Conservation (phyloP, 176 grass and related monocot genomes). For the Phragmites australis region DNA sequence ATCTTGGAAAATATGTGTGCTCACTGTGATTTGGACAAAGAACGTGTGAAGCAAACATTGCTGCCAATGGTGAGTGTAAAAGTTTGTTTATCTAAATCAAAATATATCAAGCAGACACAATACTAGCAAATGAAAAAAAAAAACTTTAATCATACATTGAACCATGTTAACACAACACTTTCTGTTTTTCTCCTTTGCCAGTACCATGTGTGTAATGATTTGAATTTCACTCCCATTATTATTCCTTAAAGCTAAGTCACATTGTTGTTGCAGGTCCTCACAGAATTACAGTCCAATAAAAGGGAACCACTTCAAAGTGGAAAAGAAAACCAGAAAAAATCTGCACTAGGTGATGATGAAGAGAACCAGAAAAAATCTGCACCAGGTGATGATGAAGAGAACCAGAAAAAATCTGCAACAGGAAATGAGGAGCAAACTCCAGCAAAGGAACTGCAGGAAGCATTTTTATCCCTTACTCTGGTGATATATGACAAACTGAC, state of each 20-base stretch:
- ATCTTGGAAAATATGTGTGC: constrained; percentile 4
- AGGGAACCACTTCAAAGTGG: neutral
- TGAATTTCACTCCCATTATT: neutral
- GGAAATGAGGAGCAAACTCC: neutral
- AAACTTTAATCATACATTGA: neutral
- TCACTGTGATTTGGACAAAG: neutral
- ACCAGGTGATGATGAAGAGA: neutral
- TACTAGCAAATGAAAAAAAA: neutral
- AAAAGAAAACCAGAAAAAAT: neutral
- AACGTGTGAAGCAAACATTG: neutral
- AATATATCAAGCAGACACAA: neutral
- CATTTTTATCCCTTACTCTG: neutral
- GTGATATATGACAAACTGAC: neutral
- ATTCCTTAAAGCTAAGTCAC: neutral
- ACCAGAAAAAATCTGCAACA: neutral
- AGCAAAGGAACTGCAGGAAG: neutral
- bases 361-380: neutral
- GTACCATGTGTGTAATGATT: neutral
- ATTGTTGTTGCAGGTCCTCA: neutral
- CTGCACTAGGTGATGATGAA: neutral
- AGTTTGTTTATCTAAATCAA: neutral
- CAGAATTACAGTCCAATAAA: neutral
- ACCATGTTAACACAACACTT: neutral
- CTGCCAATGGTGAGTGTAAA: neutral
- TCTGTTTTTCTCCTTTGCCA: no score